Percentiles rank a stretch among this genome's conserved stretches.
Evolutionary conservation across 805 yeast species (phyloP).

Genomic region (Hanseniaspora nectarophila): DNA sequence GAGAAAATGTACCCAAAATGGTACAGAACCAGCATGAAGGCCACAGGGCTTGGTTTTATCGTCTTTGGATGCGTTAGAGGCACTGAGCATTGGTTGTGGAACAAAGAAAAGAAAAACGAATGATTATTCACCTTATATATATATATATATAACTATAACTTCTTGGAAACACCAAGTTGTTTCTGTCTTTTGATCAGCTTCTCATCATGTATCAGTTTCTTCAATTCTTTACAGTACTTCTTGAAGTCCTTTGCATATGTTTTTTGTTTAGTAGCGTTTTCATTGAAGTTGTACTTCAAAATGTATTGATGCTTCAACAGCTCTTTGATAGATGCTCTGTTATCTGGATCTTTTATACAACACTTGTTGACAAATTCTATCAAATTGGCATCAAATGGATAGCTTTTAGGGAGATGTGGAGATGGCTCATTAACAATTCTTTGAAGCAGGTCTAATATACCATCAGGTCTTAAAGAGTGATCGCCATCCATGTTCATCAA

Average conservation of each 20-base stretch:
- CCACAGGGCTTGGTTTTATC: conserved; percentile 43
- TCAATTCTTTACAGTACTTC: conserved; percentile 34
- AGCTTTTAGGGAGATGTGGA: conserved; percentile 46
- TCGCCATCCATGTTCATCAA: conserved; percentile 26
- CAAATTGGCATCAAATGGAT: conserved; percentile 21
- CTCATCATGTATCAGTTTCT: conserved; percentile 25
- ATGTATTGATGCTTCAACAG: conserved; percentile 36
- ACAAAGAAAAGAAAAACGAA: conserved; percentile 19
- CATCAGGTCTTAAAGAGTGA: conserved; percentile 57
- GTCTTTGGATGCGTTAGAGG: conserved; percentile 52
- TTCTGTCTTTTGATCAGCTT: conserved; percentile 26
- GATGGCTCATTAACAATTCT: conserved; percentile 88
- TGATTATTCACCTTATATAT: too few species aligned
- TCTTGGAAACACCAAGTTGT: conserved; percentile 17
- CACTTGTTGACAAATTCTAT: conserved; percentile 59
- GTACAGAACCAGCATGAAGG: conserved; percentile 50
- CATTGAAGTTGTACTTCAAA: conserved; percentile 26
- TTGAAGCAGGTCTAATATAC: conserved; percentile 81
- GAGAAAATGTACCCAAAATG: conserved; percentile 37
- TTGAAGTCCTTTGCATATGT: conserved; percentile 25
- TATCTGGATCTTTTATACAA: conserved; percentile 53
- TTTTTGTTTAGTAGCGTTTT: conserved; percentile 21
- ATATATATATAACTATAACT: too few species aligned
- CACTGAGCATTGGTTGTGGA: conserved; percentile 51
- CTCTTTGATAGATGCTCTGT: conserved; percentile 64